Evolutionary conservation across 257 asterid species (phyloP), one percentile per base, ranked within the genome.

Genomic region (Przewalskia tangutica): DNA sequence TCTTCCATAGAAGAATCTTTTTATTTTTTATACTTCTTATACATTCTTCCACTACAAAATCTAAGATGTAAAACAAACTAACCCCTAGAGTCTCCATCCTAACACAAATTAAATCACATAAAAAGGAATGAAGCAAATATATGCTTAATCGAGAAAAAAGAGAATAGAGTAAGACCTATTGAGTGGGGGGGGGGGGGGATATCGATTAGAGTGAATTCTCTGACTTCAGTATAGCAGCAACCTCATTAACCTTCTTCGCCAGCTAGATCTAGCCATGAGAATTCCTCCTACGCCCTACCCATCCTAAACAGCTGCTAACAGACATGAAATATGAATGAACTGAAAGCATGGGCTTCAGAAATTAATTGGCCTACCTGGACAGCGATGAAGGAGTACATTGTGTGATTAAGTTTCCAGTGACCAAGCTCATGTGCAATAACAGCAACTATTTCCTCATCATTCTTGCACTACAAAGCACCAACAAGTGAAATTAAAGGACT

Each of bases 381-480:
- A 55, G 97, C 97, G 65, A 96, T 75, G 86, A 95, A 95, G 89
- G 98, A 91, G 86, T 88, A 95, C 93, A 90, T 86, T 8, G 99
- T 93, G 81, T 95, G 99, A 86, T 89, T 93, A 78, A 96, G 97
- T 89, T 93, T 96, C 99, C 99, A 96, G 86, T 96, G 99, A 83
- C 99, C 99, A 85, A 96, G 90, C 84, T 96, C 99, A 86, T 96
- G 99, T 71, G 97, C 99, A 84, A 96, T 94, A 79, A 94, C 98
- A 80, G 99, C 99, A 83, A 96, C 98, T 65, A 96, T 94, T 88
- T 96, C 99, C 89, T 96, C 99, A 3, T 92, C 97, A 73, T 96
- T 86, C 86, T 94, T 94, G 92, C 99, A 94, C 99, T 96, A 32
- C 86, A 87, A 77, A 83, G 73, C 38, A 81, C 8, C 17, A 65